Evolutionary conservation across 352 stramenopile species (phyloP).

Genomic region (Globisporangium acanthophoron): DNA sequence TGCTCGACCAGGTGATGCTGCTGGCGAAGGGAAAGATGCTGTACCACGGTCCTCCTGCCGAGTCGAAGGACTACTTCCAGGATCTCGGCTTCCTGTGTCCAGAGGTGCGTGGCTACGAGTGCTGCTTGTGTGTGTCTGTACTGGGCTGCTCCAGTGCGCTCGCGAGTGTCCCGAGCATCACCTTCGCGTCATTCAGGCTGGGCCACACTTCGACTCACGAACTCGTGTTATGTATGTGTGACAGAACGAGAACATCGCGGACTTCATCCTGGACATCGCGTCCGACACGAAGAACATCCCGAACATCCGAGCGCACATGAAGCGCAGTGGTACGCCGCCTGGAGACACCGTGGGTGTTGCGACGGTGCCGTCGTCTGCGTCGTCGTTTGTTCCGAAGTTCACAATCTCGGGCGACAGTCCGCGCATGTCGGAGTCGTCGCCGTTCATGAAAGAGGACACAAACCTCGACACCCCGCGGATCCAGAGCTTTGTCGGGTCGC

Average conservation of each 20-base stretch:
- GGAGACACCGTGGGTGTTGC: neutral
- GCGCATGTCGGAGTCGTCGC: constrained; percentile 33
- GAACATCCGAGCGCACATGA: constrained; percentile 46
- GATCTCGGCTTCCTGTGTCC: constrained; percentile 62
- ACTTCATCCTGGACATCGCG: constrained; percentile 78
- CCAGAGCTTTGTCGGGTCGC: constrained; percentile 27
- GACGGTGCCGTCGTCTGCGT: neutral
- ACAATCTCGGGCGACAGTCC: constrained; percentile 24
- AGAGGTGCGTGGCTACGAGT: constrained; percentile 15
- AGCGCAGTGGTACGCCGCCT: constrained; percentile 22
- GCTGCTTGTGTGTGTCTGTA: neutral
- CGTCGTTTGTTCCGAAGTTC: constrained; percentile 19
- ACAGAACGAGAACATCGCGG: constrained; percentile 76
- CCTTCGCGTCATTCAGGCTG: neutral
- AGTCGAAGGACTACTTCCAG: constrained; percentile 56
- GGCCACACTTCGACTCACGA: neutral
- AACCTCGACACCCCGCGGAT: constrained; percentile 42
- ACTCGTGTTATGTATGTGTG: neutral
- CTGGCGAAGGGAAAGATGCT: constrained; percentile 77
- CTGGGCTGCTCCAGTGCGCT: neutral
- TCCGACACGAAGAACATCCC: constrained; percentile 57
- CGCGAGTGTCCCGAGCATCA: no score
- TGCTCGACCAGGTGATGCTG: constrained; percentile 89
- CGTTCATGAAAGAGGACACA: constrained; percentile 48
- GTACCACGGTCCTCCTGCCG: constrained; percentile 44